Base-by-base conservation (phyloP, 352 stramenopile genomes). In the Phytophthora sp. region DNA sequence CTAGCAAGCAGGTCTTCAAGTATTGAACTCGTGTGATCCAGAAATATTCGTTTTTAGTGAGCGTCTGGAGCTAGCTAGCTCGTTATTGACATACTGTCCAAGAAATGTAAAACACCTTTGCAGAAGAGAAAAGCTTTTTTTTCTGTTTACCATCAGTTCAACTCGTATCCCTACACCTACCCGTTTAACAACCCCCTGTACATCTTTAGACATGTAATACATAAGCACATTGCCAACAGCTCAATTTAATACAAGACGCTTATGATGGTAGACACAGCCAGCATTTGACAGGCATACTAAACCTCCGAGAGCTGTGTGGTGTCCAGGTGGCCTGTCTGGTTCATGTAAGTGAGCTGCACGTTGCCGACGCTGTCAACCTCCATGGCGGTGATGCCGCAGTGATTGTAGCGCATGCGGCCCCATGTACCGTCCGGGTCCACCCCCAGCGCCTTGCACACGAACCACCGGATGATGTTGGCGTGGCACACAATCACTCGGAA, bases 381-480 rank as follows among this genome's bases (percentile, higher is more conserved):
- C 53, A 91, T 65, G 24, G 72, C 65, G 7, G 82, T 88, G 57
- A 91, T 65, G 49, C 76, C 77, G 46, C 79, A 88, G 69, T 91
- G 76, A 57, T 83, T 89, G 77, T 84, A 86, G 57, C 80, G 77
- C 82, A 91, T 89, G 65, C 77, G 80, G 5, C 82, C 82, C 82
- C 82, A 91, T 57, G 74, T 86, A 35, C 80, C 79, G 29, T 89
- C 77, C 6, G 80, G 81, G 36, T 87, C 77, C 7, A 89, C 74
- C 23, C 81, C 81, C 4, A 92, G 49, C n/a, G 80, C 71, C 47
- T 83, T 82, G 76, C 81, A 90, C 29, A 88, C 67, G 33, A 92
- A 88, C 79, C 79, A 90, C 20, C 80, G 81, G 53, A 92, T 90
- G 57, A 88, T 84, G 69, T 89, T 91, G 47, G 82, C 77, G 64